Evolutionary conservation across 768 basidiomycete species (phyloP), one percentile per base, ranked within the genome.

Genomic region (Austroboletus festivus): DNA sequence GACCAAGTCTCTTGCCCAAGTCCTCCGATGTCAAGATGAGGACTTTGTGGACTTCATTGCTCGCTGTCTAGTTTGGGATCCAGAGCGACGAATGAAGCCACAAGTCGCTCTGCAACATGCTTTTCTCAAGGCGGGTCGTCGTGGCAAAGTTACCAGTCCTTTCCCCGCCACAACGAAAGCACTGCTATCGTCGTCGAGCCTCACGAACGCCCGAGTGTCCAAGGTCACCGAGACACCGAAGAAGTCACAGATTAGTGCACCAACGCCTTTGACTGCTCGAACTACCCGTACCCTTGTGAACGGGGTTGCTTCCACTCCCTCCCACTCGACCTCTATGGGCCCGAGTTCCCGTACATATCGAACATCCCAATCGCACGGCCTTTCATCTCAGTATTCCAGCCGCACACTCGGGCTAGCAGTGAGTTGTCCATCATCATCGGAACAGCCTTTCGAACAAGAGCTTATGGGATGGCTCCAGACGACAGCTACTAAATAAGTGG

Each of bases 21-120:
- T 94, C 34, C 77, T 99, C 42, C 83, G 90, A 47, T 90, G 86
- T 62, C 90, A 93, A 50, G 96, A 98, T 62, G 92, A 95, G 50
- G 84, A 89, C 38, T 98, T 99, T 56, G 77, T 99, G 48, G 96
- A 99, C 71, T 99, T 99, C 66, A 87, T 98, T 54, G 78, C 89
- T 1, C 97, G 95, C 66, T 99, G 96, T 69, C 76, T 99, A n/a
- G 78, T 89, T 23, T 99, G 94, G 94, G 96, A 99, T 71, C 96
- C 96, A 9, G 95, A 98, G 59, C 81, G 90, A 43, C 81, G 96
- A 26, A 78, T 99, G 64, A 98, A 96, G 67, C 95, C 95, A 4
- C 88, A 93, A 57, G 80, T 87, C 10, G 95, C 95, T 1, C 68
- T 97, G 73, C 83, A 93, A 20, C 95, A 97, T 69, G 87, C 89